Base-by-base conservation (phyloP, 768 basidiomycete species). In the Boletus rex-veris region DNA sequence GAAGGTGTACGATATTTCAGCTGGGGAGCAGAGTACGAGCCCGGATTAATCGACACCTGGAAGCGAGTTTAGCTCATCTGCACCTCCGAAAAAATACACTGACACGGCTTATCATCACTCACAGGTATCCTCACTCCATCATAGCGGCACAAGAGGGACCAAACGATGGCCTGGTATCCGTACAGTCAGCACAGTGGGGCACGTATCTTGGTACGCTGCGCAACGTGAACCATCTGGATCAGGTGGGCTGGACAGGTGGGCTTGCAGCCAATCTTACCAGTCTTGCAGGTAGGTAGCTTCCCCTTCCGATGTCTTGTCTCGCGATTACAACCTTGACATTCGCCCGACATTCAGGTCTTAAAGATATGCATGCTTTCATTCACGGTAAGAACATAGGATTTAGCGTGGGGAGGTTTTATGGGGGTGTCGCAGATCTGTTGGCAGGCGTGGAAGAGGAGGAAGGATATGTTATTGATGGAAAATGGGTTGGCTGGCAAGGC, bases 151-250 rank as follows among this genome's bases (percentile, higher is more conserved):
- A 88, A 65, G 93, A 97, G 73, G 96, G 95, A 16, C 84, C 90
- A 31, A 97, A 98, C 63, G 93, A 98, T 68, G 97, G 97, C 1
- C 79, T 99, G 44, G 96, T 99, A 43, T 88, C 86, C 43, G 84
- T 96, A 41, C 76, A 85, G 55, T 92, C 91, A 5, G 85, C 93
- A 3, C 84, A 85, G 77, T 96, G 95, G 93, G 97, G 97, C 36
- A 92, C 87, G 16, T 98, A 98, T 66, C 80, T 92, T 47, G 97
- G 94, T n/a, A 98, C 96, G 3, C 75, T 99, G 18, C 78, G 82
- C 36, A 80, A 88, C 52, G 97, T 97, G 15, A 96, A 92, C 63
- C 97, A 99, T 66, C 80, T 96, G 35, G 91, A 92, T 65, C 80
- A 92, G 36, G 91, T 97, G 11, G 93, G 95, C 7, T 98, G 95